Base-by-base conservation (phyloP, 1,284 basidiomycete species). In the Ustilago loliicola region DNA sequence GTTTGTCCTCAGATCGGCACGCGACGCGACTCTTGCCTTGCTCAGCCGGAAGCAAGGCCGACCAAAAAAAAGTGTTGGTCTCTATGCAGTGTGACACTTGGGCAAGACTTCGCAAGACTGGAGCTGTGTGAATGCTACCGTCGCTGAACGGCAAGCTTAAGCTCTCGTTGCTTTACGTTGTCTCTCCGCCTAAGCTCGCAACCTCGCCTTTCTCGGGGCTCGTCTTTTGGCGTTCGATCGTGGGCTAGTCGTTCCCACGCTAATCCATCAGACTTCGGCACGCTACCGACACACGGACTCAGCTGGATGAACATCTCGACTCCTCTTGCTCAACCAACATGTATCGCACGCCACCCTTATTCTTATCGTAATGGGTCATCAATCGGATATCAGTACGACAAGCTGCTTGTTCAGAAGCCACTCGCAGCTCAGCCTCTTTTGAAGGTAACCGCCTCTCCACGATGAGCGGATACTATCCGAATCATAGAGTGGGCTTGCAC, bases 51-150 rank as follows among this genome's bases (percentile, higher is more conserved):
- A 48, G 47, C 9, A 25, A 51, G 29, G 50, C 30, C 8, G 32
- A 42, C 19, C 61, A 29, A 40, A 23, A 38, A 55, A 25, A 69
- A 60, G 67, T 70, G 67, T 70, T 70, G 67, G 57, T 70, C 67
- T 69, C 67, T 69, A 30, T 42, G 54, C 54, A 57, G 45, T 45
- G 32, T 30, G 51, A n/a, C 7, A 23, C 15, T 23, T 53, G 17
- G 51, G 29, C 29, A 53, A 34, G 40, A 52, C 7, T 38, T 38
- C 32, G 32, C 5, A 34, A 48, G n/a, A 3, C 21, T 48, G 8
- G 7, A 8, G 25, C 47, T 48, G 21, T 25, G 23, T 47, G 38
- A 54, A 54, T 66, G 64, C 50, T 8, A 38, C 29, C 40, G 60
- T 21, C 48, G 50, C 42, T 45, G 36, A 30, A 51, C 30, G 40